A percentile compares a stretch with the other conserved stretches of the same genome.
Evolutionary conservation across 495 filamentous ascomycete genomes (phyloP).

Genomic region (Cercophora newfieldiana): DNA sequence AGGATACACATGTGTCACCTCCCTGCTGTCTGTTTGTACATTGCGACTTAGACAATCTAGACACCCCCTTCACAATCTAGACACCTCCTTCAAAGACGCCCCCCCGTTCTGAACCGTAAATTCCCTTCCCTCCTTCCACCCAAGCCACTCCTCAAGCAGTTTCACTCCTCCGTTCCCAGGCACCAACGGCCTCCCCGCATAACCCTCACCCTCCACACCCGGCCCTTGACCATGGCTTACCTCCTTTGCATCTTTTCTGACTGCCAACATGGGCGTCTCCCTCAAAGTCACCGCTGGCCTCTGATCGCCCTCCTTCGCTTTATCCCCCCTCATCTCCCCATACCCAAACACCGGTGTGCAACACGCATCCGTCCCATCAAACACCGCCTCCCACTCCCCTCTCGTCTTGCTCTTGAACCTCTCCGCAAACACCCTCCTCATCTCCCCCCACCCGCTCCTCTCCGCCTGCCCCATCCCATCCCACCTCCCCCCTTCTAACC

Average conservation of each 20-base stretch:
- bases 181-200: constrained; percentile 57
- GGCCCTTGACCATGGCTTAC: constrained; percentile 47
- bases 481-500: constrained; percentile 52
- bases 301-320: constrained; percentile 65
- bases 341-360: constrained; percentile 82
- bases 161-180: constrained; percentile 73
- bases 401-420: constrained; percentile 74
- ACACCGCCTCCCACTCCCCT: constrained; percentile 78
- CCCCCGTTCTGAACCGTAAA: constrained; percentile 65
- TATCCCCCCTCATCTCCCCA: constrained; percentile 61
- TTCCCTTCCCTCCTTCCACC: constrained; percentile 70
- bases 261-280: constrained; percentile 61
- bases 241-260: constrained; percentile 40
- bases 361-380: constrained; percentile 89
- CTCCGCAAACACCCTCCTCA: constrained; percentile 59
- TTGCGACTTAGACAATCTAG: too few species aligned
- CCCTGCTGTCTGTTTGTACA: neutral
- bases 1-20: too few species aligned
- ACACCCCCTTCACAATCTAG: constrained; percentile 51
- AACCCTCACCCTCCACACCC: constrained; percentile 59
- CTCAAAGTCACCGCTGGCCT: constrained; percentile 70
- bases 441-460: constrained; percentile 60
- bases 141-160: constrained; percentile 70
- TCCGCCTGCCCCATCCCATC: constrained; percentile 55
- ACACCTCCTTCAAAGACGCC: constrained; percentile 48